Evolutionary conservation across 2,329 filamentous ascomycete species (phyloP), one percentile per base, ranked within the genome.

Genomic region (Sporothrix luriei): DNA sequence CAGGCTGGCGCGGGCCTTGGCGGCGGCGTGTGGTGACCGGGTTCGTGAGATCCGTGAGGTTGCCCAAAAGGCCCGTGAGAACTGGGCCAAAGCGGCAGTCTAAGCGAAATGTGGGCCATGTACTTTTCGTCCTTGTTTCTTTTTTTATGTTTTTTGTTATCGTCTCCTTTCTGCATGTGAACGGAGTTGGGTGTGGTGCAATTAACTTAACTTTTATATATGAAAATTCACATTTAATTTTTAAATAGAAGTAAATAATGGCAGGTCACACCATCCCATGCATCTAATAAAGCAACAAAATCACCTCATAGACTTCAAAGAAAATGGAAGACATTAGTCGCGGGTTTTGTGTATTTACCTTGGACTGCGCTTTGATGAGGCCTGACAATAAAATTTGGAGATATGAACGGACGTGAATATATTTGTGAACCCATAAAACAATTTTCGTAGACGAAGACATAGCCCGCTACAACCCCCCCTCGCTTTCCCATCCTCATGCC

Each of bases 21-120:
- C 82, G 1, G 73, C 78, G 10, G 84, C 85, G 1, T 86, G 85
- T 65, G 86, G 85, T 1, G 85, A 88, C 72, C 76, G 78, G 6
- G 82, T 86, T 10, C 79, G 86, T 57, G 84, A 85, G 71, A 80
- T 87, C 57, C 80, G 86, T 61, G 82, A 79, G 69, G 79, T 79
- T 61, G 85, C 86, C 21, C 79, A 85, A 67, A 73, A 76, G 70
- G 84, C 85, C 4, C 80, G 84, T 68, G 79, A 78, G 66, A 81
- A 80, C 7, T 88, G 86, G 86, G 78, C 77, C 3, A 78, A 75
- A 69, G 71, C 82, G 65, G 62, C 64, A 7, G 74, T 72, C 13
- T 79, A 66, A 79, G 16, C 3, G 40, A 19, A 2, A 11, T 10
- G 5, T 61, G 4, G n/a, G n/a, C n/a, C 29, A 26, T 19, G 5